Evolutionary conservation across 805 yeast genomes (phyloP), one percentile per base, ranked within the genome.

Genomic region (Candida namnaoensis): DNA sequence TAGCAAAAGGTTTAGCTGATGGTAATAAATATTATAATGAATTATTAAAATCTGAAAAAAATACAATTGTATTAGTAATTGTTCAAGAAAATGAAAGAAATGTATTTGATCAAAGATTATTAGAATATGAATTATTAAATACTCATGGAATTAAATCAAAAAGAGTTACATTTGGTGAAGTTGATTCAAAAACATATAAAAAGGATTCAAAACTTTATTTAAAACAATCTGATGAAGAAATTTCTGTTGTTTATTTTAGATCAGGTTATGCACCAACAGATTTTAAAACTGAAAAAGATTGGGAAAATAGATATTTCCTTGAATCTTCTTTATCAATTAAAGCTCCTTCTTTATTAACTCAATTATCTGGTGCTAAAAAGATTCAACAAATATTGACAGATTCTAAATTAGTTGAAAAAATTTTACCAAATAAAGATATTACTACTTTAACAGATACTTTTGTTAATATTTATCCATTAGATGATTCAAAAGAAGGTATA

Each of bases 351-450:
- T 65, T 91, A 28, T 65, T 87, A 45, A 87, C 95, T 2, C 99
- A 93, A 62, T 68, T 93, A 44, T 77, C 95, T 23, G 99, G 99
- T 1, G 80, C 95, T 15, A 93, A 93, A 56, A 93, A 93, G 61
- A 74, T 93, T 40, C 99, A 93, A 64, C 99, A 93, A 60, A 66
- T 88, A 25, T 72, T 93, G 41, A 85, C 96, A 1, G 69, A 74
- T 32, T 66, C 69, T 19, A 54, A 59, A 8, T 60, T 69, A 5
- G 51, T 93, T 34, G 50, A 62, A 12, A 60, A 69, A 38, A 78
- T 82, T 47, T 57, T 78, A 23, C 62, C 70, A 0, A 54, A 52
- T 5, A 40, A 37, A 28, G 3, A 38, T 7, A 47, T 64, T 11
- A 52, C 60, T 7, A 57, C 60, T 24, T 48, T 80, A 26, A 48